Conservation (phyloP, 2,329 filamentous ascomycete genomes). For the Penicillium sp. region DNA sequence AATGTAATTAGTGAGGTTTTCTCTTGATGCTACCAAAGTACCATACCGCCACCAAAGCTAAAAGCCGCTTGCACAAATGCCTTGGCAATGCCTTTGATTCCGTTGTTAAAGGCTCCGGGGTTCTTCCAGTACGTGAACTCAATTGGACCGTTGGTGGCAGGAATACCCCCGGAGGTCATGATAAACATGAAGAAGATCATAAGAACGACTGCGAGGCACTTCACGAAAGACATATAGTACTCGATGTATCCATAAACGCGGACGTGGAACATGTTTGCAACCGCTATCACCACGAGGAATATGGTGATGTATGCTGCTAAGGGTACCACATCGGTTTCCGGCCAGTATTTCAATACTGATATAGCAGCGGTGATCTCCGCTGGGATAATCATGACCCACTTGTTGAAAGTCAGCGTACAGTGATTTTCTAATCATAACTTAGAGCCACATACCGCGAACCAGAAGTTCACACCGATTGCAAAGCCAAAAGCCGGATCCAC, state of each 20-base stretch:
- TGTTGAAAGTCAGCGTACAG: not conserved
- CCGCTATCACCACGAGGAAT: conserved; percentile 29
- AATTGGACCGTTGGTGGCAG: conserved; percentile 34
- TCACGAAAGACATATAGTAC: conserved; percentile 35
- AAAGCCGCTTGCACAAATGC: conserved; percentile 38
- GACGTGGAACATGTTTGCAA: conserved; percentile 31
- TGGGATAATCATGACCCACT: conserved; percentile 37
- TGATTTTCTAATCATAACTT: not conserved
- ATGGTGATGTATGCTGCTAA: conserved; percentile 37
- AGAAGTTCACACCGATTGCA: conserved; percentile 37
- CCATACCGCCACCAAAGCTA: conserved; percentile 32
- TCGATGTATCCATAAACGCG: conserved; percentile 34
- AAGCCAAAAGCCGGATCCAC: conserved; percentile 38
- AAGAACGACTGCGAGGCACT: conserved; percentile 31
- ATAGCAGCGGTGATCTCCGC: conserved; percentile 39
- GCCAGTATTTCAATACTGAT: conserved; percentile 36
- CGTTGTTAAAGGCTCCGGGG: conserved; percentile 32
- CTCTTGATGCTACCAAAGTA: not conserved
- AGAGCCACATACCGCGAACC: conserved; percentile 27
- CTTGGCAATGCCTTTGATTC: conserved; percentile 38
- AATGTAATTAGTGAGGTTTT: not conserved
- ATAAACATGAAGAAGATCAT: conserved; percentile 40
- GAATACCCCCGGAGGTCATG: conserved; percentile 37
- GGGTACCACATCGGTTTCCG: conserved; percentile 25
- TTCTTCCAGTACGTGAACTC: conserved; percentile 34